phyloP scores from a whole-genome alignment of 2,329 filamentous ascomycete species.

The Capronia americana region DNA sequence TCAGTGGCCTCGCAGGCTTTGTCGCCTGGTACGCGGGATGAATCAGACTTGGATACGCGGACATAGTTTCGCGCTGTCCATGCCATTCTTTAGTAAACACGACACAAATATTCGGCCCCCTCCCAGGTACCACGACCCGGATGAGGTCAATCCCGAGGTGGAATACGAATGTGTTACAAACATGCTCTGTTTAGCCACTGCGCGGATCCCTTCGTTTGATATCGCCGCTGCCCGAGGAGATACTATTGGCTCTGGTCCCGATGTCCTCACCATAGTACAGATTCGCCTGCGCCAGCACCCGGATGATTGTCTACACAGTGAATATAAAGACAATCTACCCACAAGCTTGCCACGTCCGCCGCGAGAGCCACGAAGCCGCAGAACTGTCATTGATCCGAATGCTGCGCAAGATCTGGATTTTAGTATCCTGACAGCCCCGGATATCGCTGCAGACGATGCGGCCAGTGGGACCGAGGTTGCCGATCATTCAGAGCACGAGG shows the following conservation, averaged over 20 bases:
- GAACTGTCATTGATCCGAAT: slow-evolving; percentile 1
- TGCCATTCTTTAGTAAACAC: slow-evolving; percentile 22
- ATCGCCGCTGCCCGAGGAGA: not conserved
- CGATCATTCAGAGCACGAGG: slow-evolving; percentile 7
- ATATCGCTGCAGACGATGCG: not conserved
- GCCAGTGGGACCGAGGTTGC: not conserved
- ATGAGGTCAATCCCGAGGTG: not conserved
- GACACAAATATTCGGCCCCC: not conserved
- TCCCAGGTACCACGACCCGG: not conserved
- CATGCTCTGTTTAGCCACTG: slow-evolving; percentile 17
- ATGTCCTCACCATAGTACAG: slow-evolving; percentile 23
- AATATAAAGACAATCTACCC: slow-evolving; percentile 17
- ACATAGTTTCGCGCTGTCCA: slow-evolving; percentile 4
- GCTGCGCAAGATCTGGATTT: not conserved
- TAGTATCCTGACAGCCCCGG: not conserved
- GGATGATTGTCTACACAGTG: slow-evolving; percentile 13
- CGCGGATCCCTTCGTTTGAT: not conserved
- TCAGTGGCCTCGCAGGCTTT: not conserved
- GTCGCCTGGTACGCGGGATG: slow-evolving; percentile 1
- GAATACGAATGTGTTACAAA: slow-evolving; percentile 16
- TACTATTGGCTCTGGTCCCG: slow-evolving; percentile 2
- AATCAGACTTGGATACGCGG: slow-evolving; percentile 17
- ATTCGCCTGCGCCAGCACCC: slow-evolving; percentile 11
- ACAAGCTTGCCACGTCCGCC: slow-evolving; percentile 17
- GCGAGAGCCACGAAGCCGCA: not conserved